Conservation (phyloP, 1,139 yeast genomes). For the Sporopachydermia cereana region DNA sequence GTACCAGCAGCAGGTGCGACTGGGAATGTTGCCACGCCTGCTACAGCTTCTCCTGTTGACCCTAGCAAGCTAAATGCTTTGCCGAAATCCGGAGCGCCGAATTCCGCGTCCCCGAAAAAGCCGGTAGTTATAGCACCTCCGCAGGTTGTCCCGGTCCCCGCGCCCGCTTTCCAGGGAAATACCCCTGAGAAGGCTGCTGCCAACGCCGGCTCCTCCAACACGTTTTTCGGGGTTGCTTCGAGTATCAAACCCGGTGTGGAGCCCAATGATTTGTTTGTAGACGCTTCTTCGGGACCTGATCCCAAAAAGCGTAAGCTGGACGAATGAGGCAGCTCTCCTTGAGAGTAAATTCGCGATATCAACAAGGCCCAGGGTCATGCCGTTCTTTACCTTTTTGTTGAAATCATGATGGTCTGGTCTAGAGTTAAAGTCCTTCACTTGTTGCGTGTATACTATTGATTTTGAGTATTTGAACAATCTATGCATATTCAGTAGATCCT, state of each 20-base stretch:
- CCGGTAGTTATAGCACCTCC: not conserved
- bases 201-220: not conserved
- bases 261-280: not conserved
- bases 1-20: not conserved
- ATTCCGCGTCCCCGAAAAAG: not conserved
- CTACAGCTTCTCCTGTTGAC: not conserved
- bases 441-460: too few species aligned
- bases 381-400: too few species aligned
- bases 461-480: too few species aligned
- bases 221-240: not conserved
- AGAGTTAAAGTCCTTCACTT: too few species aligned
- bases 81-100: too few species aligned
- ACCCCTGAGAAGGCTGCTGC: not conserved
- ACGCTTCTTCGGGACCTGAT: not conserved
- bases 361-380: too few species aligned
- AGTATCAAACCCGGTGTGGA: not conserved
- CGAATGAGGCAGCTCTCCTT: not conserved
- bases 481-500: slow-evolving; percentile 7
- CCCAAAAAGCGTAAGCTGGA: not conserved
- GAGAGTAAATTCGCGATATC: too few species aligned
- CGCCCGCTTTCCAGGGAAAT: not conserved
- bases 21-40: not conserved
- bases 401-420: too few species aligned
- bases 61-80: not conserved
- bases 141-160: not conserved